Base-by-base conservation (phyloP, 2,329 filamentous ascomycete genomes). In the Pyrenochaeta sp. region DNA sequence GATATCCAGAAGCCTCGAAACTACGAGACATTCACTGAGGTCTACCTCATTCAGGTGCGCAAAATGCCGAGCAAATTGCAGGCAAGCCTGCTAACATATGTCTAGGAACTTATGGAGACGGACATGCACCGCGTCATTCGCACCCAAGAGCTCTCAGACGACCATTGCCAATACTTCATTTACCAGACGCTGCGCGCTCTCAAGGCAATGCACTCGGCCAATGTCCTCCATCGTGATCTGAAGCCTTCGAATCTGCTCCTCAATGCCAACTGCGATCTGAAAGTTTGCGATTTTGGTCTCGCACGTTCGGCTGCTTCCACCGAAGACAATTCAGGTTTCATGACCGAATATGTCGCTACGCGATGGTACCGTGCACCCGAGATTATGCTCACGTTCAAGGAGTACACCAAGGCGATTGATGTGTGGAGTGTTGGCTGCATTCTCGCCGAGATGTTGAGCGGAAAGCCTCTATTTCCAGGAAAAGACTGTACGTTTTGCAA, bases 381-480 rank as follows among this genome's bases (percentile, higher is more conserved):
- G 73, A 99, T 99, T 73, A 99, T 99, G 94, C 87, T 99, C 77
- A 99, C 94, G 9, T 99, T 97, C 81, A 97, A 99, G 79, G 94
- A 99, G 76, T 99, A 99, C 78, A 99, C 94, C 63, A 99, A 97
- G 77, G 94, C 94, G 29, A 99, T 99, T 68, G 94, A 99, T 68
- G 92, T 99, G 8, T 99, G 94, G 94, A 96, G 92, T 65, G 94
- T 99, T 37, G 94, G 94, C 44, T 99, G 94, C 68, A 99, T 99
- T 63, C 77, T 99, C 63, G 94, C 94, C 3, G 94, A 99, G 79
- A 99, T 99, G 94, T 80, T 99, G 52, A 97, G 91, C 73, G 94
- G 94, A 59, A 99, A 99, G 81, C 94, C 94, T 13, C 76, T 99
- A 31, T 99, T 99, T 79, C 94, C 94, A 2, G 94, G 94, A 69